Evolutionary conservation across 2,329 filamentous ascomycete genomes (phyloP), one percentile per base, ranked within the genome.

Genomic region (Alternaria gansuensis): DNA sequence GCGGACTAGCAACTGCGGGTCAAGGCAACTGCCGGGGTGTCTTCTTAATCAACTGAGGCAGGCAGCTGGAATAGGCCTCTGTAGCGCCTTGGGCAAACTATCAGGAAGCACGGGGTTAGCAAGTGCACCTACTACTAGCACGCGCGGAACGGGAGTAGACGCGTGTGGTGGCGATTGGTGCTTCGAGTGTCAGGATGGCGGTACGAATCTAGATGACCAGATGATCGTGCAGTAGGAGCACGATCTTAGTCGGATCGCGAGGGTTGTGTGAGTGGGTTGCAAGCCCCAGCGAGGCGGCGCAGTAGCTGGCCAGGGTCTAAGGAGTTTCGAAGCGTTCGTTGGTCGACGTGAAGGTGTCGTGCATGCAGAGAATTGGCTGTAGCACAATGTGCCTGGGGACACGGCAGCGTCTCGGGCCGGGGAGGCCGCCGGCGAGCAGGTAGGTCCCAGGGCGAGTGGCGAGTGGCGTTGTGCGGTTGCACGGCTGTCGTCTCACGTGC

Each of bases 21-120:
- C 36, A 56, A 60, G 52, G 33, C 46, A 53, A 52, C 37, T 49
- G 51, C 59, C 45, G 41, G 65, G 59, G 57, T 63, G 41, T 52
- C 57, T 59, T 52, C 57, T 59, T 59, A 58, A 54, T 54, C 31
- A 54, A 3, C n/a, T 21, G n/a, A 37, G 26, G 41, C 23, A n/a
- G 31, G 41, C 41, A 29, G 53, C 53, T 55, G 23, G 33, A 43
- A 24, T 9, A 50, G 37, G 17, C 50, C 4, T 37, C 43, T 46
- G 8, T 21, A 50, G 52, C 45, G 24, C 26, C 39, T 36, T 45
- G 5, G 11, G 40, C 29, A 45, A 24, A 51, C 28, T 55, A 34
- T 39, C 33, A 46, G 44, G 43, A 28, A 26, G 31, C 26, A 36
- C 21, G 11, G 14, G n/a, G 28, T 33, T 36, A 37, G 41, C 2